Evolutionary conservation across 140 eudicot species (phyloP).

Genomic region (Stevia rebaudiana): DNA sequence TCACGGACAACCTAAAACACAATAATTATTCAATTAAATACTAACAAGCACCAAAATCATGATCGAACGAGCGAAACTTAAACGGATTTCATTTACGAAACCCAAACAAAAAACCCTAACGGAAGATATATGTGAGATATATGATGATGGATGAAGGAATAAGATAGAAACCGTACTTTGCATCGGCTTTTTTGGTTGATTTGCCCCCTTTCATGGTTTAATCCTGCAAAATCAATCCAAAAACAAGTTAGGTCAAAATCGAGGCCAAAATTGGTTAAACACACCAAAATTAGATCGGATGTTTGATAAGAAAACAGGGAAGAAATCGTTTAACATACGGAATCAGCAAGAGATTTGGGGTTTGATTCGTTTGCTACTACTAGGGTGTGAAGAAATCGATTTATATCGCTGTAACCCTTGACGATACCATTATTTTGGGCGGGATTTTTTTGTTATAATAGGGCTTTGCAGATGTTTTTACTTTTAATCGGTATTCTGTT

Average conservation of each 20-base stretch:
- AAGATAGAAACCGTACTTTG: slow-evolving; percentile 33
- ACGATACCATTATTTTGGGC: slow-evolving; percentile 20
- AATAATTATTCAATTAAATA: background rate
- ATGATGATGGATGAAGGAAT: background rate
- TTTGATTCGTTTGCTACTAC: slow-evolving; percentile 14
- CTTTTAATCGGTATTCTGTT: background rate
- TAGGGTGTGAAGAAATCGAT: slow-evolving; percentile 3
- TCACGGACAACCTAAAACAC: slow-evolving; percentile 59
- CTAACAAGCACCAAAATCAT: slow-evolving; percentile 1
- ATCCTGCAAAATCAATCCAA: slow-evolving; percentile 18
- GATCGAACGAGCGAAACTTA: background rate
- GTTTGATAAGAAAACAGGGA: background rate
- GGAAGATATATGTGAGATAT: background rate
- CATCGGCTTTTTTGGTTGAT: slow-evolving; percentile 47
- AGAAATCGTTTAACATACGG: background rate
- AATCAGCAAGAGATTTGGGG: slow-evolving; percentile 18
- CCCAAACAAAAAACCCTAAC: slow-evolving; percentile 15
- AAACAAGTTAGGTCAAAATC: slow-evolving; percentile 14
- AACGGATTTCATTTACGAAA: background rate
- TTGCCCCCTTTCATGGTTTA: slow-evolving; percentile 59
- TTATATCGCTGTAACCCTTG: background rate
- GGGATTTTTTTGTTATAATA: slow-evolving; percentile 16
- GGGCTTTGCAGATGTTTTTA: slow-evolving; percentile 5
- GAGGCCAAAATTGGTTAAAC: background rate
- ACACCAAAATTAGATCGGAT: background rate